A percentile compares a stretch with the other conserved stretches of the same genome.
These are phyloP conservation scores for Quercus phellos DNA, from an alignment of 331 rosid species.

Conservation along the genomic window DNA sequence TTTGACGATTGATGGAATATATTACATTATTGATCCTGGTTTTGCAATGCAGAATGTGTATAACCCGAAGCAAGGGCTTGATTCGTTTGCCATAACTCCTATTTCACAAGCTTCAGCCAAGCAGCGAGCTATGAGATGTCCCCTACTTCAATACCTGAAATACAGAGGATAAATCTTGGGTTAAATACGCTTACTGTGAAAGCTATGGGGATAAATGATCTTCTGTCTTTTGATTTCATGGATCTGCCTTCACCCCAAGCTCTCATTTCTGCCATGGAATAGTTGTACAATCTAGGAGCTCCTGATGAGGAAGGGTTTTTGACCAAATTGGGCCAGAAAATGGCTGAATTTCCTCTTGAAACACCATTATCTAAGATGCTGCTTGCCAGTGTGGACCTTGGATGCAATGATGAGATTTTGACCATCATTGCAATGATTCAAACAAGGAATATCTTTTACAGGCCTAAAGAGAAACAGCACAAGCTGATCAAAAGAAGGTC, in stretches of 20 bases:
- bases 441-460: slow-evolving; percentile 73
- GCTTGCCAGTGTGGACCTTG: too few relatives aligned
- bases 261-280: slow-evolving; percentile 60
- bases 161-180: slow-evolving; percentile 83
- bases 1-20: too few relatives aligned
- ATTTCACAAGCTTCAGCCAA: slow-evolving; percentile 95
- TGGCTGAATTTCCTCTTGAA: slow-evolving; percentile 79
- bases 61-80: slow-evolving; percentile 89
- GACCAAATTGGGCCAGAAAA: slow-evolving; percentile 88
- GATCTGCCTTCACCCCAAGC: slow-evolving; percentile 92
- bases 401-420: too few relatives aligned
- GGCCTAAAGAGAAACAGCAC: slow-evolving; percentile 92
- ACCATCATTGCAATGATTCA: slow-evolving; percentile 89
- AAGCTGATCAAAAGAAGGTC: slow-evolving; percentile 88
- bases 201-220: slow-evolving; percentile 92
- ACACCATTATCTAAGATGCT: too few relatives aligned
- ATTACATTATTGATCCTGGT: slow-evolving; percentile 50
- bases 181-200: slow-evolving; percentile 59
- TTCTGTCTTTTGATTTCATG: slow-evolving; percentile 82
- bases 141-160: slow-evolving; percentile 81
- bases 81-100: slow-evolving; percentile 81
- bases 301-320: slow-evolving; percentile 86
- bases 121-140: slow-evolving; percentile 73
- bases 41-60: slow-evolving; percentile 91
- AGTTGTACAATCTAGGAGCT: slow-evolving; percentile 45